Evolutionary conservation across 108 stramenopile genomes (phyloP).

Genomic region (Nitzschia inconspicua): DNA sequence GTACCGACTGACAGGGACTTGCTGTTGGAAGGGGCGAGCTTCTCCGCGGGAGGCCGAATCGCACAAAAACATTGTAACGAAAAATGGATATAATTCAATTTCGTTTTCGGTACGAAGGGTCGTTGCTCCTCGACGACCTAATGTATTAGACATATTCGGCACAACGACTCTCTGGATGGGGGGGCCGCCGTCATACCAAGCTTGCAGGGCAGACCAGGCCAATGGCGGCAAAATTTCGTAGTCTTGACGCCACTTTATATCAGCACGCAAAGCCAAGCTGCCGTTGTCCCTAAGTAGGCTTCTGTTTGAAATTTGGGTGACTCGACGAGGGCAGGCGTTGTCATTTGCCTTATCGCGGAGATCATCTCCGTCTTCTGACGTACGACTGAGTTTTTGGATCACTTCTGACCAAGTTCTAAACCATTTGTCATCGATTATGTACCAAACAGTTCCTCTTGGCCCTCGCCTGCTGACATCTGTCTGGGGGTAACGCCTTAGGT

Average conservation of each 20-base stretch:
- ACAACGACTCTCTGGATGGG: conserved; percentile 80
- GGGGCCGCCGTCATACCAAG: conserved; percentile 92
- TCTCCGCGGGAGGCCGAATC: conserved; percentile 72
- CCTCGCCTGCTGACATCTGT: conserved; percentile 65
- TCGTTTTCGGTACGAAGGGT: conserved; percentile 58
- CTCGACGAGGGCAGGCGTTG: conserved; percentile 22
- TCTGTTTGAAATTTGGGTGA: conserved; percentile 72
- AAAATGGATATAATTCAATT: conserved; percentile 84
- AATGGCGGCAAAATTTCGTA: conserved; percentile 83
- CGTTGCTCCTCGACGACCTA: background rate
- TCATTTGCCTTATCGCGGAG: conserved; percentile 19
- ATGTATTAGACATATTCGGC: conserved; percentile 19
- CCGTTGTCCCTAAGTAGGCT: conserved; percentile 68
- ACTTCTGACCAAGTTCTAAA: conserved; percentile 46
- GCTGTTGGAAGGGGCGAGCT: conserved; percentile 83
- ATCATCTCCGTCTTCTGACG: conserved; percentile 45
- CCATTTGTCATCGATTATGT: conserved; percentile 76
- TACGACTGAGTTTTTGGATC: conserved; percentile 37
- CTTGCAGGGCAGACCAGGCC: conserved; percentile 83
- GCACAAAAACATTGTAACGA: conserved; percentile 79
- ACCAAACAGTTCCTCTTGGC: conserved; percentile 81
- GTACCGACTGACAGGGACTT: conserved; percentile 70
- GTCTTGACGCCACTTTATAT: conserved; percentile 72
- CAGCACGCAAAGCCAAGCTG: conserved; percentile 60
- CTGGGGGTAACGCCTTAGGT: conserved; percentile 68